A percentile compares a stretch with the other conserved stretches of the same genome.
These are phyloP conservation scores for Populus euphratica DNA, from an alignment of 345 rosid genomes.

Conservation along the genomic window DNA sequence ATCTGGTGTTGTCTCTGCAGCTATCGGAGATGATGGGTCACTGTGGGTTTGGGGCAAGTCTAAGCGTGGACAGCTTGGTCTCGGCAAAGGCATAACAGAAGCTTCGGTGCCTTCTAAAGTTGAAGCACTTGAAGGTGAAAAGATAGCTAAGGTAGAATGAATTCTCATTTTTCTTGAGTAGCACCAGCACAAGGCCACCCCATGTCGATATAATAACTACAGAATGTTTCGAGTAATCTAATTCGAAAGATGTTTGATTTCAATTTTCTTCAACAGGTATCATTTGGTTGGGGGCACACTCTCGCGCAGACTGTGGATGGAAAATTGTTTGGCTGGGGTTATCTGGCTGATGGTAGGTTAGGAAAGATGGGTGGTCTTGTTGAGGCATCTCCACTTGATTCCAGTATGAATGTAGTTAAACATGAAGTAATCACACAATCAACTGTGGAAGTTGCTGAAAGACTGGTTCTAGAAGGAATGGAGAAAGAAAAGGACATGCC, in stretches of 20 bases:
- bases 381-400: constrained; percentile 56
- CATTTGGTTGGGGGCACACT: constrained; percentile 94
- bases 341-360: constrained; percentile 80
- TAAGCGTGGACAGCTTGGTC: constrained; percentile 95
- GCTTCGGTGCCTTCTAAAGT: constrained; percentile 58
- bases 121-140: constrained; percentile 55
- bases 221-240: background rate
- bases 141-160: constrained; percentile 59
- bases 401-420: constrained; percentile 17
- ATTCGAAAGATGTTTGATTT: background rate
- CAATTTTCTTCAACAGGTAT: constrained; percentile 46
- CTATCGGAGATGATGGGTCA: constrained; percentile 72
- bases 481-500: constrained; percentile 79
- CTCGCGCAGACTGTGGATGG: constrained; percentile 72
- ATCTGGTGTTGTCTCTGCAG: constrained; percentile 81
- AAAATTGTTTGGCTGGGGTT: constrained; percentile 87
- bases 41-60: constrained; percentile 98
- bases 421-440: constrained; percentile 19
- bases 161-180: background rate
- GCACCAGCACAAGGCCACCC: no score
- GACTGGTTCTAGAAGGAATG: constrained; percentile 64
- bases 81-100: constrained; percentile 58
- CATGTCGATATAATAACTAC: no score
- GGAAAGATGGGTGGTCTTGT: constrained; percentile 53
- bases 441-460: constrained; percentile 50